A percentile compares a stretch with the other conserved stretches of the same genome.
Evolutionary conservation across 2,329 filamentous ascomycete genomes (phyloP).

Genomic region (Nothomitra cinnamomea): DNA sequence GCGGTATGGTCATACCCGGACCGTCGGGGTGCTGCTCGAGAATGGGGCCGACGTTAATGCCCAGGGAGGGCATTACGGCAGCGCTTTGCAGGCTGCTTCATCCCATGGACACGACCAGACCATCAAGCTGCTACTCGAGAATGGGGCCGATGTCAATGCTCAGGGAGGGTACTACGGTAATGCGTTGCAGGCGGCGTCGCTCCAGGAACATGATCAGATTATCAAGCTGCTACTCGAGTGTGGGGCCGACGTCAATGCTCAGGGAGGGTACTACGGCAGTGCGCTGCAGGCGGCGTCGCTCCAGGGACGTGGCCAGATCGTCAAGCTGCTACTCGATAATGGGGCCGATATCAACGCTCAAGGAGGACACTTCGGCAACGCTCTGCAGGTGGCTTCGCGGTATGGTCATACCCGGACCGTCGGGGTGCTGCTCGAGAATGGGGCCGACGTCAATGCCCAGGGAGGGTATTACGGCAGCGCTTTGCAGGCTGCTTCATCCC

Average conservation of each 20-base stretch:
- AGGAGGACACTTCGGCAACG: not conserved
- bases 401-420: not conserved
- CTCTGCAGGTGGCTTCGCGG: not conserved
- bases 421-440: not conserved
- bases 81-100: no score
- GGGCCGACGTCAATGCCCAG: not conserved
- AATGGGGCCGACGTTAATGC: slow-evolving; percentile 4
- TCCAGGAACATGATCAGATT: no score
- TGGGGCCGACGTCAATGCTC: not conserved
- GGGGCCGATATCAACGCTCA: not conserved
- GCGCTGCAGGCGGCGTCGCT: slow-evolving; percentile 1
- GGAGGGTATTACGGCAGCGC: no score
- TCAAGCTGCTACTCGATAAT: not conserved
- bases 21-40: not conserved
- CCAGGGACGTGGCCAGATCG: not conserved
- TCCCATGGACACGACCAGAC: no score
- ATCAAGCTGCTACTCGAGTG: no score
- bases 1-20: not conserved
- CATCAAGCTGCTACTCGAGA: no score
- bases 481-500: no score
- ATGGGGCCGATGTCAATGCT: no score
- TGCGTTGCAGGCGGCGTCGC: no score
- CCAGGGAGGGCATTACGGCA: no score
- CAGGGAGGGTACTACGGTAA: no score
- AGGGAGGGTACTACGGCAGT: no score